Conservation (phyloP, 2,329 filamentous ascomycete species). For the Diaporthe australafricana region DNA sequence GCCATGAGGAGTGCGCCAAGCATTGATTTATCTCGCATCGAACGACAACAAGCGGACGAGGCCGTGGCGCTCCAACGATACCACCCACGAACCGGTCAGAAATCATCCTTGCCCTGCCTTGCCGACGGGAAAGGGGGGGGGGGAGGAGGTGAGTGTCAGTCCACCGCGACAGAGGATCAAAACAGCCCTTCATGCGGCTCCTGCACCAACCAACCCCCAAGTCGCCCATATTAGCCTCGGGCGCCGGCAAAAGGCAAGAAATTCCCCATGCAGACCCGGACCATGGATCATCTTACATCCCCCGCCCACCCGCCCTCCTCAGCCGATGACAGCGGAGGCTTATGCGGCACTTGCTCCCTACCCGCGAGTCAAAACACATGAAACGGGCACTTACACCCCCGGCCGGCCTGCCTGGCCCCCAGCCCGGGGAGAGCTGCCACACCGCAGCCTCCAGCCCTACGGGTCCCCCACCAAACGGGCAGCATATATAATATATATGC, state of each 20-base stretch:
- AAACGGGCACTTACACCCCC: slow-evolving; percentile 11
- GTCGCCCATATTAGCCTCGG: not conserved
- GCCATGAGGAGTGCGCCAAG: not conserved
- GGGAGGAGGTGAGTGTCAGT: no score
- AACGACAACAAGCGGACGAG: not conserved
- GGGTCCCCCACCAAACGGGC: not conserved
- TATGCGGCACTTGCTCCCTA: not conserved
- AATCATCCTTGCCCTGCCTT: not conserved
- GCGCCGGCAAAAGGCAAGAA: not conserved
- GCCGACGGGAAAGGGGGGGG: no score
- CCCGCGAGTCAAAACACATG: slow-evolving; percentile 19
- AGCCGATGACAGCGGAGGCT: slow-evolving; percentile 10
- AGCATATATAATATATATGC: no score
- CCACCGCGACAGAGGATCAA: not conserved
- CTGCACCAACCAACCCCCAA: not conserved
- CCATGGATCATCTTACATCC: not conserved
- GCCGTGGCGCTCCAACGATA: not conserved
- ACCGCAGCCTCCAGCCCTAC: slow-evolving; percentile 18
- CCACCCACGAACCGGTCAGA: not conserved
- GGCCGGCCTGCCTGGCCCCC: not conserved
- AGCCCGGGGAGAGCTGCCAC: not conserved
- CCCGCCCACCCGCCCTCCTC: not conserved
- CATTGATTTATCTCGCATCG: not conserved
- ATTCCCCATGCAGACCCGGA: not conserved
- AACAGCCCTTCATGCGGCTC: not conserved